Evolutionary conservation across 257 asterid species (phyloP).

Genomic region (Gynochthodes officinalis): DNA sequence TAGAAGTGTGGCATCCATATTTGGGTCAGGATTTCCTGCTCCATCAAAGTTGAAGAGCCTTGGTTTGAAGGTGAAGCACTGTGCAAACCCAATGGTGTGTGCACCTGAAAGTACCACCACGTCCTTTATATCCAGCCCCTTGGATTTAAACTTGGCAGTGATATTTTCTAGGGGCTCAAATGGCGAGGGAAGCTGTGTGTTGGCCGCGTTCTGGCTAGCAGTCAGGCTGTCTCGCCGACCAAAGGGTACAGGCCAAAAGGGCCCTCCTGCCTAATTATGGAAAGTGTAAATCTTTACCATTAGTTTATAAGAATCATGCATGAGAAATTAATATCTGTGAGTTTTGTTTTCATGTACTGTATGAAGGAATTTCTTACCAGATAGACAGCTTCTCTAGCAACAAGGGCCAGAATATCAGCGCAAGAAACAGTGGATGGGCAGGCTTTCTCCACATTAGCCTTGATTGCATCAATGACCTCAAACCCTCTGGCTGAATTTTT

Average conservation of each 20-base stretch:
- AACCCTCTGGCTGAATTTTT: slow-evolving; percentile 62
- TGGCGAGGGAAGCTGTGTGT: slow-evolving; percentile 63
- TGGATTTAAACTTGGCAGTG: slow-evolving; percentile 52
- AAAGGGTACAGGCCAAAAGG: slow-evolving; percentile 48
- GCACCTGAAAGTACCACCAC: slow-evolving; percentile 77
- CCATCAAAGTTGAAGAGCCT: slow-evolving; percentile 74
- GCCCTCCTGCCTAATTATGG: slow-evolving; percentile 55
- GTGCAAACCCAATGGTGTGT: slow-evolving; percentile 81
- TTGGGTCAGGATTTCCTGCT: slow-evolving; percentile 71
- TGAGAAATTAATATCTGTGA: too few relatives aligned
- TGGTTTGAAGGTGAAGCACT: slow-evolving; percentile 56
- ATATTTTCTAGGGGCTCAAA: slow-evolving; percentile 53
- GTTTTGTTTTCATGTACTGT: too few relatives aligned
- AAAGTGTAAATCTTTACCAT: neutral
- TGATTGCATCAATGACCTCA: slow-evolving; percentile 66
- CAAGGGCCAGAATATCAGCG: slow-evolving; percentile 63
- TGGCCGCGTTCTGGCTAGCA: slow-evolving; percentile 56
- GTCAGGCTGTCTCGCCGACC: slow-evolving; percentile 79
- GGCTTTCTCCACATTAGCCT: slow-evolving; percentile 57
- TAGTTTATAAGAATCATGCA: too few relatives aligned
- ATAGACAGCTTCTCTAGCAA: slow-evolving; percentile 63
- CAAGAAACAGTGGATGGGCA: slow-evolving; percentile 73
- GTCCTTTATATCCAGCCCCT: slow-evolving; percentile 65
- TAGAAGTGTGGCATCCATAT: slow-evolving; percentile 41
- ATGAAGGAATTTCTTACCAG: slow-evolving; percentile 33